Conservation (phyloP, 192 early-diverging fungal species). For the Rhizophagus clarus region DNA sequence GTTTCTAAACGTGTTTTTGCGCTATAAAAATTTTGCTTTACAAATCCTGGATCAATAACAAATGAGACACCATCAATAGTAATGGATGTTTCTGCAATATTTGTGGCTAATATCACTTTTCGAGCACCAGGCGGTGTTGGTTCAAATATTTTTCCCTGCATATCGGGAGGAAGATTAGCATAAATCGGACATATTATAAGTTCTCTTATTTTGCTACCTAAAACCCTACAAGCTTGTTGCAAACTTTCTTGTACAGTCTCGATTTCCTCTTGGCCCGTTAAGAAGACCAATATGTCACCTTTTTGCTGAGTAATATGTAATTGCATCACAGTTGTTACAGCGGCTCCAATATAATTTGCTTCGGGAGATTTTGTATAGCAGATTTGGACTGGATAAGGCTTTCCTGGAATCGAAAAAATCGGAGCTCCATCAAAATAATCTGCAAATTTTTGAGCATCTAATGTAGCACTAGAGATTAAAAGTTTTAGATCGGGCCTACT, state of each 20-base stretch:
- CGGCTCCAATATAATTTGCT: slow-evolving; percentile 94
- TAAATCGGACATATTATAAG: slow-evolving; percentile 97
- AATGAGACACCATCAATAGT: slow-evolving; percentile 96
- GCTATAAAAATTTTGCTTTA: slow-evolving; percentile 95
- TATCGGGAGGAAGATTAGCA: slow-evolving; percentile 92
- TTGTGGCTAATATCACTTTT: slow-evolving; percentile 95
- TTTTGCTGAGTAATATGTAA: slow-evolving; percentile 85
- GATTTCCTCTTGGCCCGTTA: slow-evolving; percentile 99
- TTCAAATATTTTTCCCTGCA: slow-evolving; percentile 97
- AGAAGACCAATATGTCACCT: slow-evolving; percentile 94
- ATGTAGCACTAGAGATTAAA: slow-evolving; percentile 95
- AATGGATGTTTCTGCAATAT: slow-evolving; percentile 98
- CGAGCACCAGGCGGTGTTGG: slow-evolving; percentile 91
- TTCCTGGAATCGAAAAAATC: slow-evolving; percentile 77
- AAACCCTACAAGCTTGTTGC: slow-evolving; percentile 68
- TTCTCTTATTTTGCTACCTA: slow-evolving; percentile 88
- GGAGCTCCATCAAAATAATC: slow-evolving; percentile 94
- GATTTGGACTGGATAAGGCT: slow-evolving; percentile 90
- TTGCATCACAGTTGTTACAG: slow-evolving; percentile 89
- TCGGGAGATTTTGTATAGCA: slow-evolving; percentile 97
- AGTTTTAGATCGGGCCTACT: slow-evolving; percentile 93
- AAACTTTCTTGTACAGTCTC: slow-evolving; percentile 87
- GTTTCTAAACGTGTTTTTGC: slow-evolving; percentile 96
- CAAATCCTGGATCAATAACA: slow-evolving; percentile 98
- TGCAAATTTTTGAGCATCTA: slow-evolving; percentile 96